phyloP scores from a whole-genome alignment of 2,329 filamentous ascomycete species.

The Rhynchosporium secalis region DNA sequence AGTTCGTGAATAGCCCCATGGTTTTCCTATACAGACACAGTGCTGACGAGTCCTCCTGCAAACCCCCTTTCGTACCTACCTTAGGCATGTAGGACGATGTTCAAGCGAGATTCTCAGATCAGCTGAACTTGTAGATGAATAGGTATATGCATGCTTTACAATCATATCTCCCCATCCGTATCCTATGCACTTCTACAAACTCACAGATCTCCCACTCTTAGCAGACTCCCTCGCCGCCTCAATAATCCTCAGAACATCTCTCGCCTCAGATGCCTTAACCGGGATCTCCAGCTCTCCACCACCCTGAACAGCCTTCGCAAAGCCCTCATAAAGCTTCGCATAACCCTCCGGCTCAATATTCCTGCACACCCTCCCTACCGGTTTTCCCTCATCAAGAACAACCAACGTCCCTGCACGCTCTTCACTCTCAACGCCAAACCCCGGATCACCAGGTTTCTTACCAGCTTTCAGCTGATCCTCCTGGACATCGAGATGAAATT shows the following conservation, averaged over 20 bases:
- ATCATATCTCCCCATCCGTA: too few species aligned
- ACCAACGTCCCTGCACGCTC: slow-evolving; percentile 60
- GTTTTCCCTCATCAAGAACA: slow-evolving; percentile 51
- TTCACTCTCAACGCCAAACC: slow-evolving; percentile 64
- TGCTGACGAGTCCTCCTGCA: too few species aligned
- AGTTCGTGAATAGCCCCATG: too few species aligned
- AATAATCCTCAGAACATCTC: slow-evolving; percentile 55
- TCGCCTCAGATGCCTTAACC: slow-evolving; percentile 53
- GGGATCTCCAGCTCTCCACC: slow-evolving; percentile 52
- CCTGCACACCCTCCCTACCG: slow-evolving; percentile 52
- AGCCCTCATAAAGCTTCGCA: slow-evolving; percentile 61
- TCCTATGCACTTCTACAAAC: slow-evolving; percentile 21
- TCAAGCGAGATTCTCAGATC: too few species aligned
- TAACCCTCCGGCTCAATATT: slow-evolving; percentile 69
- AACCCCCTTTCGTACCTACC: too few species aligned
- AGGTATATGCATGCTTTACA: too few species aligned
- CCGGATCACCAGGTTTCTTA: slow-evolving; percentile 57
- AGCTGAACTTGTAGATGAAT: too few species aligned
- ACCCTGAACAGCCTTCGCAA: slow-evolving; percentile 51
- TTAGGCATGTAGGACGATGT: too few species aligned
- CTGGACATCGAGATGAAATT: slow-evolving; percentile 69
- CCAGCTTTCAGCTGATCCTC: slow-evolving; percentile 72
- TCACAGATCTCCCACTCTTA: slow-evolving; percentile 44
- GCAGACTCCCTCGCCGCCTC: slow-evolving; percentile 57
- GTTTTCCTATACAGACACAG: too few species aligned